These are phyloP conservation scores for Goffeauzyma gilvescens DNA, from an alignment of 768 basidiomycete genomes.

Conservation along the genomic window DNA sequence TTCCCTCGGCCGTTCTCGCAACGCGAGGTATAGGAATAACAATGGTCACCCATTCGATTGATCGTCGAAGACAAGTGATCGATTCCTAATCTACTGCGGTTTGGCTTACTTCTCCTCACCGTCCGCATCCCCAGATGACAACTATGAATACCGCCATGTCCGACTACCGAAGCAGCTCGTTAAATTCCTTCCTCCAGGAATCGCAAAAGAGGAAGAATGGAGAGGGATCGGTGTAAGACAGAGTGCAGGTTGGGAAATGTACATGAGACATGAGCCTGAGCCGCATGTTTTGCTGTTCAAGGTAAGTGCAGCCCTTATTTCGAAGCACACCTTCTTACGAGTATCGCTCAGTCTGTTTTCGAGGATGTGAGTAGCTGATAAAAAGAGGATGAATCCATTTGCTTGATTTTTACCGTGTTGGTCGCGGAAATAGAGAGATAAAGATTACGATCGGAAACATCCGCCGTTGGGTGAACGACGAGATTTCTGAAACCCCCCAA, in stretches of 20 bases:
- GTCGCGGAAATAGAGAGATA: too few species aligned
- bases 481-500: too few species aligned
- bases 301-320: conserved; percentile 1
- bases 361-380: too few species aligned
- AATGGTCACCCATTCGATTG: too few species aligned
- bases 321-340: too few species aligned
- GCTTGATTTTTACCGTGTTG: too few species aligned
- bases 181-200: conserved; percentile 10
- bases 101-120: neutral
- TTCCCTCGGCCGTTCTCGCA: too few species aligned
- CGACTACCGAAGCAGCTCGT: conserved; percentile 12
- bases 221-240: conserved; percentile 12
- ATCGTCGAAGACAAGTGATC: too few species aligned
- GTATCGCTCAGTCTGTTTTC: too few species aligned
- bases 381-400: too few species aligned
- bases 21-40: too few species aligned
- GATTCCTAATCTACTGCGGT: neutral
- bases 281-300: conserved; percentile 13
- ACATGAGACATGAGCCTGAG: conserved; percentile 13
- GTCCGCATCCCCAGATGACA: conserved; percentile 4
- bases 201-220: conserved; percentile 12
- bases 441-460: conserved; percentile 13
- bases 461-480: conserved; percentile 10
- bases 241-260: conserved; percentile 13
- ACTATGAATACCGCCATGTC: conserved; percentile 5